Evolutionary conservation across 148 eudicot species (phyloP).

Genomic region (Hydrangea macrophylla): DNA sequence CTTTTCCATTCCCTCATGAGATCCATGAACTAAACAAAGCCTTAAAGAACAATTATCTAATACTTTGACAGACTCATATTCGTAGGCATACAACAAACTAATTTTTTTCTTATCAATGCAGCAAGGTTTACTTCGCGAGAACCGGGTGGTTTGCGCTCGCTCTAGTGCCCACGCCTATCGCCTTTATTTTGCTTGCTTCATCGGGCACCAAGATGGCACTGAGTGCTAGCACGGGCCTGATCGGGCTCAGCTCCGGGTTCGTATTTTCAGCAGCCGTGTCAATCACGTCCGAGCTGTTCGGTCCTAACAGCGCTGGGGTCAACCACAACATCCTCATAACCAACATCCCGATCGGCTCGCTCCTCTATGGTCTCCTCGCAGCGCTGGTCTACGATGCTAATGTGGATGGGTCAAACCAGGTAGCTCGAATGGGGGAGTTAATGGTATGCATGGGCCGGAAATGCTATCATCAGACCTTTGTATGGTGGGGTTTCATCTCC

Average conservation of each 20-base stretch:
- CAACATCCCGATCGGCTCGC: conserved; percentile 30
- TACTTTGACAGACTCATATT: too few species aligned
- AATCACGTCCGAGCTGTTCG: conserved; percentile 29
- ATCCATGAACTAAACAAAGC: too few species aligned
- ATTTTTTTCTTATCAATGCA: conserved; percentile 12
- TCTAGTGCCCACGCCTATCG: conserved; percentile 22
- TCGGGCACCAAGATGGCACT: conserved; percentile 22
- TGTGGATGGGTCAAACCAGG: not conserved
- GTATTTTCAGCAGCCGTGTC: conserved; percentile 29
- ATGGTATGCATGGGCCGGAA: conserved; percentile 26
- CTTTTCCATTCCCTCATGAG: too few species aligned
- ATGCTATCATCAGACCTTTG: conserved; percentile 24
- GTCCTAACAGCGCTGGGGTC: conserved; percentile 30
- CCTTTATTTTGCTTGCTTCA: conserved; percentile 16
- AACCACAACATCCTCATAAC: conserved; percentile 34
- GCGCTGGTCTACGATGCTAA: conserved; percentile 26
- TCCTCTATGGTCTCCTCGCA: conserved; percentile 19
- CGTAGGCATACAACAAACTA: too few species aligned
- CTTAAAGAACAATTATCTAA: too few species aligned
- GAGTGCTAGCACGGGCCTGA: conserved; percentile 16
- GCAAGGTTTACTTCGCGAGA: conserved; percentile 29
- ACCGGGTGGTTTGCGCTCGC: conserved; percentile 28
- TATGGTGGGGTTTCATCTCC: conserved; percentile 26
- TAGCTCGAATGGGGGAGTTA: not conserved
- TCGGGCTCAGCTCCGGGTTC: conserved; percentile 32